Evolutionary conservation across 2,329 filamentous ascomycete species (phyloP), one percentile per base, ranked within the genome.

Genomic region (Nemania sp.): DNA sequence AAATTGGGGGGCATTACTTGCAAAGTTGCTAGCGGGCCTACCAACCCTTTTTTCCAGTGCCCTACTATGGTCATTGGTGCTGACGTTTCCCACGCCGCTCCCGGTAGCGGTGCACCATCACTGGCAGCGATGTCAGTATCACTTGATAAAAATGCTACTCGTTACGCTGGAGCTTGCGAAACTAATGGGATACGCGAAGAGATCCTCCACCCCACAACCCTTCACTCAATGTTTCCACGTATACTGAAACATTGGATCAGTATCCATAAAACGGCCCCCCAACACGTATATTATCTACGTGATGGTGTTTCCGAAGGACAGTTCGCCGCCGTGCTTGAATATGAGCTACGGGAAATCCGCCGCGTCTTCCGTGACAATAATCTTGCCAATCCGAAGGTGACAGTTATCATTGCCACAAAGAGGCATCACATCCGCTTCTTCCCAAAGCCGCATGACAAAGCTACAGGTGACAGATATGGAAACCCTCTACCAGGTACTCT

Each of bases 401-500:
- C 94, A 0, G 93, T 97, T 11, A 88, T 97, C 47, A 87, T 98
- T 53, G 94, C 93, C 0, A 94, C 93, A 1, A 99, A 99, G 86
- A 92, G 96, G 2, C 96, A 99, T 73, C 95, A 98, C 75, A 90
- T 97, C 61, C 92, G 96, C 18, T 94, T 97, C 79, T 98, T 98
- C 83, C 95, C 96, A 0, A 86, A 88, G 55, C 79, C 82, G 0
- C 80, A 79, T 20, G 85, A 87, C 65, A 77, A 72, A 10, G 68
- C 66, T 2, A 80, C 83, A 13, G 86, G 77, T 0, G 96, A 99
- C 76, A 86, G 85, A 56, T 97, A 97, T 72, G 87, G 85, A 41
- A 99, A 98, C 76, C 87, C 94, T 0, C 79, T 95, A 0, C 95
- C 95, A 0, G 97, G 96, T 2, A 97, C 93, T 0, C 78, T 99